Percentiles rank a stretch among this genome's conserved stretches.
Conservation (phyloP, 805 yeast genomes). For the Henningerozyma blattae region DNA sequence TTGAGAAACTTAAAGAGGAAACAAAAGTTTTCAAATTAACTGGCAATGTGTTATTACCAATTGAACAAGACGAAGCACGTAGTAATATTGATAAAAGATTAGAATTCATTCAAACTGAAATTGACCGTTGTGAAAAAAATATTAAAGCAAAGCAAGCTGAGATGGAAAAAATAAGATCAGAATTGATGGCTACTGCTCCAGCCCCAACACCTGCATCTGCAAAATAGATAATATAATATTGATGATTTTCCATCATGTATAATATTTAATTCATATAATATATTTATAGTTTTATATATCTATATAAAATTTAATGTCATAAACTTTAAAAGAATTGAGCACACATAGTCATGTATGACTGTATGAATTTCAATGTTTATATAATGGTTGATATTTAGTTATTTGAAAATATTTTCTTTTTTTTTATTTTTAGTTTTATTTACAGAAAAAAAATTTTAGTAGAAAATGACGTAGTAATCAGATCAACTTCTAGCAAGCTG, state of each 20-base stretch:
- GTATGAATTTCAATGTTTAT: too few relatives aligned
- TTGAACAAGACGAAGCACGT: constrained; percentile 72
- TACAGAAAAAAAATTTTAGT: too few relatives aligned
- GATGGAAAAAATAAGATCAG: constrained; percentile 48
- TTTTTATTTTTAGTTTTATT: too few relatives aligned
- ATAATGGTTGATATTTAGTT: too few relatives aligned
- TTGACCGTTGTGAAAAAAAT: constrained; percentile 61
- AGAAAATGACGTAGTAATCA: neutral
- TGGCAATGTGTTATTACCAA: constrained; percentile 88
- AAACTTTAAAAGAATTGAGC: too few relatives aligned
- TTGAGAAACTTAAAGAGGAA: constrained; percentile 48
- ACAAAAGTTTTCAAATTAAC: constrained; percentile 78
- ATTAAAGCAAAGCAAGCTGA: constrained; percentile 43
- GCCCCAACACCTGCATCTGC: neutral
- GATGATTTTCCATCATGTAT: too few relatives aligned
- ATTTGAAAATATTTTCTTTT: too few relatives aligned
- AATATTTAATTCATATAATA: too few relatives aligned
- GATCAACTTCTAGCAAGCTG: constrained; percentile 43
- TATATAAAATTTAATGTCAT: too few relatives aligned
- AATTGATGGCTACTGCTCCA: constrained; percentile 35
- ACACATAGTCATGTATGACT: too few relatives aligned
- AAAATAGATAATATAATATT: too few relatives aligned
- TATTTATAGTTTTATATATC: too few relatives aligned
- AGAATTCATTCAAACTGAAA: constrained; percentile 75
- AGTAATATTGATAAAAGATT: constrained; percentile 78